Conservation (phyloP, 1,284 basidiomycete species). For the Cutaneotrichosporon sp. region DNA sequence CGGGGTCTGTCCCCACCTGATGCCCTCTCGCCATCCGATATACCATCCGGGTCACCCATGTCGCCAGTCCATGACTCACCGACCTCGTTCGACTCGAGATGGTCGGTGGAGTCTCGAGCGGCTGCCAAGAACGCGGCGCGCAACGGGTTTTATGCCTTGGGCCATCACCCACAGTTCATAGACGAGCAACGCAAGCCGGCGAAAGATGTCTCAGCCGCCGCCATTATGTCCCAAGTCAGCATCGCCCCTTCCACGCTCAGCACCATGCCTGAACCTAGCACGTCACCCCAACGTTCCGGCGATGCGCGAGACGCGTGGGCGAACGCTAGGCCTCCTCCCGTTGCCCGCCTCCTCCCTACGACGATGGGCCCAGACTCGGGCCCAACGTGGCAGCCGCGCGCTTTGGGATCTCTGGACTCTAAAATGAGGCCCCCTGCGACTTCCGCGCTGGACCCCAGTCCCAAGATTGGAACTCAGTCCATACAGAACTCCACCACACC, state of each 20-base stretch:
- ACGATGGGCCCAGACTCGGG: neutral
- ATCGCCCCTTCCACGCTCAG: conserved; percentile 5
- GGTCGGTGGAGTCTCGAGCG: conserved; percentile 15
- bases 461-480: neutral
- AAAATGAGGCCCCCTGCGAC: neutral
- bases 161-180: conserved; percentile 20
- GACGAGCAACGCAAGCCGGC: conserved; percentile 8
- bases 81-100: conserved; percentile 14
- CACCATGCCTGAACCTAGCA: conserved; percentile 6
- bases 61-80: conserved; percentile 14
- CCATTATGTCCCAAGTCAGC: conserved; percentile 5
- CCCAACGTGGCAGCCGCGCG: neutral
- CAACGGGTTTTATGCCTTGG: conserved; percentile 21
- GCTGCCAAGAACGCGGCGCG: conserved; percentile 11
- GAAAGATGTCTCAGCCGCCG: neutral
- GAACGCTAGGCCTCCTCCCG: neutral
- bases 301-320: conserved; percentile 1
- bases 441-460: neutral
- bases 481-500: neutral
- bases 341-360: neutral
- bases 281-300: neutral
- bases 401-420: neutral
- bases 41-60: neutral
- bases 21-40: neutral
- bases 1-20: neutral